Evolutionary conservation across 139 green algal species (phyloP).

Genomic region (Trebouxia sp.): DNA sequence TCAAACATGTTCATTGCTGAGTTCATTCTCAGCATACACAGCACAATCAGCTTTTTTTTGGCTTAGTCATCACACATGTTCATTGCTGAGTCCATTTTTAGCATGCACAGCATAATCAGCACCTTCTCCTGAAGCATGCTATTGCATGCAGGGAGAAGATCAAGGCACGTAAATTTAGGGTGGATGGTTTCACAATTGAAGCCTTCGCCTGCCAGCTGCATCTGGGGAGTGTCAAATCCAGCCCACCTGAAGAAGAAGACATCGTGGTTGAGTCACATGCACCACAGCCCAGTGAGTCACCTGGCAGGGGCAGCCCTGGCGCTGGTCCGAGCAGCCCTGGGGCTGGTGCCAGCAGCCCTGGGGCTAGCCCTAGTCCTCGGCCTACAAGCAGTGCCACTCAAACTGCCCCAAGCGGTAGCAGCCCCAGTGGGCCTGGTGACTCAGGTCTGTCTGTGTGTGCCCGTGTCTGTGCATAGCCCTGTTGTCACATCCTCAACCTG

Average conservation of each 20-base stretch:
- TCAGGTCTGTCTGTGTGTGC: background rate
- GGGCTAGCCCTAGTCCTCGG: background rate
- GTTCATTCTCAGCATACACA: too few relatives aligned
- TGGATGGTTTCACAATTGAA: background rate
- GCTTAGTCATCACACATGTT: too few relatives aligned
- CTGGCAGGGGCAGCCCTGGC: too few relatives aligned
- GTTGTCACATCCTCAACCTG: too few relatives aligned
- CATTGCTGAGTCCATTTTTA: too few relatives aligned
- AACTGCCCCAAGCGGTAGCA: background rate
- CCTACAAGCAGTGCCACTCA: background rate
- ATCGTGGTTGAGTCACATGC: background rate
- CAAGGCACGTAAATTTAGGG: conserved; percentile 5
- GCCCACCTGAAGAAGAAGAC: background rate
- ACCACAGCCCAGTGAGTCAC: background rate
- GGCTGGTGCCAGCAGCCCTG: background rate
- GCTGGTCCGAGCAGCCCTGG: background rate
- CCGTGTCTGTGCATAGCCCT: too few relatives aligned
- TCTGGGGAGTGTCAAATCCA: background rate
- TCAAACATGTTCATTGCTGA: too few relatives aligned
- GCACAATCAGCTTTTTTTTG: too few relatives aligned
- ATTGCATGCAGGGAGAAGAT: background rate
- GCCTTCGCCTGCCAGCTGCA: conserved; percentile 8
- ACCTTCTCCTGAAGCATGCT: background rate
- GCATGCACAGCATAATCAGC: too few relatives aligned
- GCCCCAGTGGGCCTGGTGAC: background rate